Base-by-base conservation (phyloP, 176 grass and related monocot genomes). In the Phoenix roebelenii region DNA sequence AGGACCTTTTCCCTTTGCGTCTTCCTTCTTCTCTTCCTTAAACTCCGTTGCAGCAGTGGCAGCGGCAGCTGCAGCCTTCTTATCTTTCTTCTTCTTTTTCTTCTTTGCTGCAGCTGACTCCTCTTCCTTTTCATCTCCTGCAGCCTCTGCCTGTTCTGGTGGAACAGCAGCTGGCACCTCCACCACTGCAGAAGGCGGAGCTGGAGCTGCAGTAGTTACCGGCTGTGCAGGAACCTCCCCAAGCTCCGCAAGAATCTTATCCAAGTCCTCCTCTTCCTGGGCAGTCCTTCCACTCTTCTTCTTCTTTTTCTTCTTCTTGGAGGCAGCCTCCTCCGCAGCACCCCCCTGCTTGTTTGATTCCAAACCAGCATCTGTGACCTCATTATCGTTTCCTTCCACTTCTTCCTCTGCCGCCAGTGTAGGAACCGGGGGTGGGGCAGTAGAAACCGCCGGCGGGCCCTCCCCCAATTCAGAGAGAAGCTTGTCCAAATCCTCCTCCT, bases 401-500 rank as follows among this genome's bases (percentile, higher is more conserved):
- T 73, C 84, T 55, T 91, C 84, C 51, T 79, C 82, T 24, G 64
- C 67, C 50, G 48, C 63, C 25, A 79, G 15, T 49, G 70, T 49
- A 68, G 55, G 60, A 2, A 63, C 25, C 22, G 14, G 22, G 9
- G 57, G 16, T 18, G 73, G 20, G 9, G 35, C 35, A 10, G 1
- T 44, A 44, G 9, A 44, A 28, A 54, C 59, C 1, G 18, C 25
- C 25, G 53, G 0, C 4, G 84, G 72, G 3, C 18, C 75, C 66
- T 67, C 70, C 24, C 66, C 87, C 16, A 88, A 65, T 59, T 88
- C 93, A 20, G 78, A 83, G 51, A 91, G 24, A 67, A 91, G 5
- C 22, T 88, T 91, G 26, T 97, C 87, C 60, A 91, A 70, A 61
- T 97, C 87, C 5, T 97, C 93, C 74, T 97, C 93, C 73, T 97